Conservation (phyloP, 148 eudicot genomes). For the Arbutus unedo region DNA sequence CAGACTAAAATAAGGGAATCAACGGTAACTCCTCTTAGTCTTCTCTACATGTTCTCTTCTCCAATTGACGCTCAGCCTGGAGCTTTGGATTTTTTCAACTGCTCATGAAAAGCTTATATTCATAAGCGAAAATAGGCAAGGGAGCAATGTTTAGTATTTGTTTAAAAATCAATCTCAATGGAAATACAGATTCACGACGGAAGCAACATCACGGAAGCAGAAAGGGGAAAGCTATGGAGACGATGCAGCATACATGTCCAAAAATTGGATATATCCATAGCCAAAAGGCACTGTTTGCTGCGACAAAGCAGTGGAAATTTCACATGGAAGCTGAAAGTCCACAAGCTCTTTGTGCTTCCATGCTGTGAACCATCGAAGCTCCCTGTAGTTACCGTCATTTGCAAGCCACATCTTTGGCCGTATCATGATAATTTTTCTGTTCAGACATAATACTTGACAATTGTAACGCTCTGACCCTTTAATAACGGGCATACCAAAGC, state of each 20-base stretch:
- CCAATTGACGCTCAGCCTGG: neutral
- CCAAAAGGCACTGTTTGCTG: slow-evolving; percentile 78
- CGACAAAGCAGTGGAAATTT: slow-evolving; percentile 57
- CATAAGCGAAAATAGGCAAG: neutral
- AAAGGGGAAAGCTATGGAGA: neutral
- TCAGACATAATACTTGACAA: slow-evolving; percentile 84
- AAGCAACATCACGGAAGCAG: neutral
- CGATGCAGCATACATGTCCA: slow-evolving; percentile 63
- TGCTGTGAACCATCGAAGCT: slow-evolving; percentile 88
- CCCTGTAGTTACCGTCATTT: slow-evolving; percentile 94
- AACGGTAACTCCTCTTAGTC: neutral
- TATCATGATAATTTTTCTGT: slow-evolving; percentile 83
- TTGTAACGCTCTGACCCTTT: slow-evolving; percentile 86
- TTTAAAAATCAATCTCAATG: neutral
- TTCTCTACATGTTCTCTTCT: neutral
- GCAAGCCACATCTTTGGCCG: slow-evolving; percentile 97
- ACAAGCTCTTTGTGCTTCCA: slow-evolving; percentile 75
- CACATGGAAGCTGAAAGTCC: slow-evolving; percentile 74
- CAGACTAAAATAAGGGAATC: neutral
- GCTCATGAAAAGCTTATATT: neutral
- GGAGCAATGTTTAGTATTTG: neutral
- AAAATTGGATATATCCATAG: slow-evolving; percentile 74
- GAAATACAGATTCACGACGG: neutral
- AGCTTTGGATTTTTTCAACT: neutral
- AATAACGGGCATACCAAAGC: slow-evolving; percentile 94